Evolutionary conservation across 164 flowering plant species (phyloP).

Genomic region (Santalum album): DNA sequence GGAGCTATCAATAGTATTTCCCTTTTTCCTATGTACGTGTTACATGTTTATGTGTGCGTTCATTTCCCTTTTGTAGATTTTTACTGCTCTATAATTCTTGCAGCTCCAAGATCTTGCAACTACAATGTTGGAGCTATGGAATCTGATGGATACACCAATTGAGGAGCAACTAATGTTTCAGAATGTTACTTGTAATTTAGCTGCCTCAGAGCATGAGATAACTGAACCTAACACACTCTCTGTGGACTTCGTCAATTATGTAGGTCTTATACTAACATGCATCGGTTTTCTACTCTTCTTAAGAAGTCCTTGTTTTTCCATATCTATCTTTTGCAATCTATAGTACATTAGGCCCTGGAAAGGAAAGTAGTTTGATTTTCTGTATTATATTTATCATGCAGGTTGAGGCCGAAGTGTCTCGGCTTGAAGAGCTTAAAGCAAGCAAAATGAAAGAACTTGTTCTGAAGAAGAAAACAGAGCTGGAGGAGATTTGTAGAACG

Average conservation of each 20-base stretch:
- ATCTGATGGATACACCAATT: constrained; percentile 74
- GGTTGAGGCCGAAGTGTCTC: constrained; percentile 79
- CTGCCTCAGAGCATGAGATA: constrained; percentile 63
- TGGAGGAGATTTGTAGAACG: constrained; percentile 71
- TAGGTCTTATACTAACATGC: constrained; percentile 18
- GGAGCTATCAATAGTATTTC: too few species aligned
- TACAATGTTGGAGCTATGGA: constrained; percentile 70
- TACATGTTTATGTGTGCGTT: too few species aligned
- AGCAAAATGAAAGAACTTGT: constrained; percentile 97
- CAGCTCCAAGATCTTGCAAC: constrained; percentile 79
- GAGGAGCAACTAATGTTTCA: constrained; percentile 77
- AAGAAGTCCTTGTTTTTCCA: too few species aligned
- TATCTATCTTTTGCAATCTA: too few species aligned
- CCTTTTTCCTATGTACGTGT: too few species aligned
- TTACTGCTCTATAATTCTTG: not conserved
- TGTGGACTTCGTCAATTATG: constrained; percentile 41
- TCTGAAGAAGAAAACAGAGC: constrained; percentile 68
- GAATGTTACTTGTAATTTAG: constrained; percentile 56
- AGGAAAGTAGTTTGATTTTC: too few species aligned
- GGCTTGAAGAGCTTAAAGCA: constrained; percentile 74
- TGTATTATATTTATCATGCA: too few species aligned
- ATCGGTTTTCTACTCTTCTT: not conserved
- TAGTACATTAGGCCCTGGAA: too few species aligned
- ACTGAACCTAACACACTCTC: constrained; percentile 60
- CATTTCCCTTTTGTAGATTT: not conserved